Base-by-base conservation (phyloP, 2,329 filamentous ascomycete genomes). In the Claviceps sp. region DNA sequence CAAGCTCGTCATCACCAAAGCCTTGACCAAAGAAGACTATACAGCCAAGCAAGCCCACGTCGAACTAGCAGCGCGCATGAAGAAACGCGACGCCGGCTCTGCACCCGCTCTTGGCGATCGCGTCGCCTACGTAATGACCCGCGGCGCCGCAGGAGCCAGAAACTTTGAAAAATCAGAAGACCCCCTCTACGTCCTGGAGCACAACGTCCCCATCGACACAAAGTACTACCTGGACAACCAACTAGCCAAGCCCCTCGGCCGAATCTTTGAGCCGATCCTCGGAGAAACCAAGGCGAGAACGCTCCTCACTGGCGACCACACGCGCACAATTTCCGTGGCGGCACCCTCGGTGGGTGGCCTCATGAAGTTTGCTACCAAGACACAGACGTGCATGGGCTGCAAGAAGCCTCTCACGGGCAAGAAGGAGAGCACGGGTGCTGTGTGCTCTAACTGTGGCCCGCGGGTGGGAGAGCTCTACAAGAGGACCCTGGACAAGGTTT, bases 151-250 rank as follows among this genome's bases (percentile, higher is more conserved):
- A 14, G 89, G 88, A 20, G 84, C 88, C 52, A 97, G 90, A 70
- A 96, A 95, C 66, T 98, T 94, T 70, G 93, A 98, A 65, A 89
- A 91, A 59, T 95, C 89, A 1, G 93, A 98, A 69, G 93, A 98
- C 64, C 93, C 93, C 2, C 89, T 98, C 62, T 98, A 85, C 69
- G 93, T 98, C 14, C 79, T 98, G 2, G 94, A 98, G 68, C 86
- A 98, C 76, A 98, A 97, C 61, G 79, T 98, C 52, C 93, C 93
- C 11, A 95, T 98, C 64, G 93, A 98, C 69, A 97, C 93, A 3
- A 93, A 88, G 67, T 98, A 97, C 72, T 98, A 98, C 67, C 82
- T 98, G 20, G 93, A 98, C 66, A 98, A 98, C 66, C 94, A 98
- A 69, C 82, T 98, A 17, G 86, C 93, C 8, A 98, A 98, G 69